phyloP scores from a whole-genome alignment of 148 eudicot genomes.

The Camellia lanceoleosa region DNA sequence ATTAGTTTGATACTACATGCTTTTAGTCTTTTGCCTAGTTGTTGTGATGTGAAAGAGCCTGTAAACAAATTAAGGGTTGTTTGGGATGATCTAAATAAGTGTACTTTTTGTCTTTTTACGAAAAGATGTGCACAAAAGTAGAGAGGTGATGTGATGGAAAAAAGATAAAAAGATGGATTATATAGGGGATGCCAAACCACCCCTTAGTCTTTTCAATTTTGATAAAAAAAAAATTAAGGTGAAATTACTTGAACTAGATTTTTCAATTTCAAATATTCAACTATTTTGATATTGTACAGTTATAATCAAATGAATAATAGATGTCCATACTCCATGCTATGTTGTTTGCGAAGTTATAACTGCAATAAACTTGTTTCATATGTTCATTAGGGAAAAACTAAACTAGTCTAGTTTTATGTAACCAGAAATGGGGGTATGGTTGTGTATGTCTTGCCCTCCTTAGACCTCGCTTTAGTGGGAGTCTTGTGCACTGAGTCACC shows the following conservation, averaged over 20 bases:
- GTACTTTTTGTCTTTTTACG: no score
- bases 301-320: not conserved
- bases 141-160: no score
- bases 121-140: no score
- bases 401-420: constrained; percentile 48
- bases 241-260: not conserved
- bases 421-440: no score
- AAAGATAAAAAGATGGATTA: no score
- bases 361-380: not conserved
- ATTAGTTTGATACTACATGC: not conserved
- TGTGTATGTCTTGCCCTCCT: no score
- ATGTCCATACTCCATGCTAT: not conserved
- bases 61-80: no score
- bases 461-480: no score
- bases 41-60: not conserved
- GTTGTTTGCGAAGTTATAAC: not conserved
- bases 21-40: not conserved
- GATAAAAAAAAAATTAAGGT: not conserved
- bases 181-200: no score
- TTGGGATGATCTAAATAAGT: no score
- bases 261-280: not conserved
- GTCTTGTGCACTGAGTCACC: no score
- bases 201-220: not conserved
- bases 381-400: not conserved
- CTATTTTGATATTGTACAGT: not conserved